Conservation (phyloP, 176 grass and related monocot species). For the Bromus sterilis region DNA sequence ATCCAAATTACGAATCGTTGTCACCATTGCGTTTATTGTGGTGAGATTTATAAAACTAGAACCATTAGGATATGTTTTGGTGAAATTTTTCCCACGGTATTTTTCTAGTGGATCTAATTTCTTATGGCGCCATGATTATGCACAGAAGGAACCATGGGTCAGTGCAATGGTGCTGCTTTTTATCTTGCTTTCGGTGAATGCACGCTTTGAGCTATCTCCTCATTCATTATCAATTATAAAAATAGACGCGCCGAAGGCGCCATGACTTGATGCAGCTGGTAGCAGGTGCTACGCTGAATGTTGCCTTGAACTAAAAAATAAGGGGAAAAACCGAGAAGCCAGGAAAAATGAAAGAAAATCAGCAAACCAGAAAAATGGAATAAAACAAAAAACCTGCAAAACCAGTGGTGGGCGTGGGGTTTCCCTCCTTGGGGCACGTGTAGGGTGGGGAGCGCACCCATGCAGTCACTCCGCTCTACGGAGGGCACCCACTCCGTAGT, state of each 20-base stretch:
- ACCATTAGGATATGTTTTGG: background rate
- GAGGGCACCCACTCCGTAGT: background rate
- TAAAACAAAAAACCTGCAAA: background rate
- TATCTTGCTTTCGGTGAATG: background rate
- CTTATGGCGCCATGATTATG: background rate
- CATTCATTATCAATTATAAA: constrained; percentile 2
- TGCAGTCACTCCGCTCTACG: background rate
- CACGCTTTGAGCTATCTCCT: background rate
- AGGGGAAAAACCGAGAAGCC: background rate
- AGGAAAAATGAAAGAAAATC: background rate
- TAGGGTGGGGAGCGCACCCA: background rate
- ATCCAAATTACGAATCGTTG: background rate
- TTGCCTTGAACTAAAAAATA: background rate
- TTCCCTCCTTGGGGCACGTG: background rate
- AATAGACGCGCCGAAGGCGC: background rate
- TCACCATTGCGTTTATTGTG: background rate
- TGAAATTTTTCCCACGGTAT: background rate
- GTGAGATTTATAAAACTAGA: background rate
- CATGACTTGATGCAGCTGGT: background rate
- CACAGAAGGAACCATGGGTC: background rate
- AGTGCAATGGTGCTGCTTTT: background rate
- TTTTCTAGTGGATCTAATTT: background rate
- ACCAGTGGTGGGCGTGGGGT: background rate
- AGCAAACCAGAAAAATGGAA: background rate
- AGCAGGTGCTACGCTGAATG: background rate